phyloP scores from a whole-genome alignment of 768 basidiomycete species.

The Galerina sulciceps region DNA sequence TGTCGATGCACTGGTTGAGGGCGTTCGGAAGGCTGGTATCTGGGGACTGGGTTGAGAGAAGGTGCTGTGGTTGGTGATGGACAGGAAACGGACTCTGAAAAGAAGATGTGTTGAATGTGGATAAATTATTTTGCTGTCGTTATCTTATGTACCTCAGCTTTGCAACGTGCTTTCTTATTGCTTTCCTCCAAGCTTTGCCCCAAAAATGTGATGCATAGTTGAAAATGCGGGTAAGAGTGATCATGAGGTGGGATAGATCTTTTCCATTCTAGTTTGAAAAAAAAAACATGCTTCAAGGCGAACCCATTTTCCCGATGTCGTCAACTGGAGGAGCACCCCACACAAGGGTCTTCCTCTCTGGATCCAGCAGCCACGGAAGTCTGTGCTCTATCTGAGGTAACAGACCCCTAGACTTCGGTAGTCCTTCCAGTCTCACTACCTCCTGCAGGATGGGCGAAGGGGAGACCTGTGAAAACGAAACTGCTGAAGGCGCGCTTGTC shows the following conservation, averaged over 20 bases:
- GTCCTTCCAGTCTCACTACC: constrained; percentile 4
- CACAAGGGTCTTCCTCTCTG: constrained; percentile 63
- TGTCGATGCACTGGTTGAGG: constrained; percentile 88
- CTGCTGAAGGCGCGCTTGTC: no score
- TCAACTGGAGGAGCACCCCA: constrained; percentile 79
- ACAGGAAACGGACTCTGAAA: neutral
- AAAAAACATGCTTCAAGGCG: no score
- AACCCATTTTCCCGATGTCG: constrained; percentile 51
- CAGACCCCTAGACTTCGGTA: constrained; percentile 9
- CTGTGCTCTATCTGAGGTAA: constrained; percentile 45
- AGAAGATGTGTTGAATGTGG: neutral
- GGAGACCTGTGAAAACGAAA: no score
- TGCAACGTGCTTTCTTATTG: constrained; percentile 11
- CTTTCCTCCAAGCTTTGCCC: neutral
- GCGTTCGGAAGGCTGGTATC: constrained; percentile 83
- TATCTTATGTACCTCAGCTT: neutral
- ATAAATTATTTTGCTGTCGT: constrained; percentile 11
- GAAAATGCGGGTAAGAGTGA: no score
- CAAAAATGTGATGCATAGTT: no score
- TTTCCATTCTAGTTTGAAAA: no score
- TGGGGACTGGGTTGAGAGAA: constrained; percentile 66
- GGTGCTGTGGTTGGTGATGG: neutral
- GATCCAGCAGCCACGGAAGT: constrained; percentile 61
- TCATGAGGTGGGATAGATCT: neutral
- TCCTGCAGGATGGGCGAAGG: constrained; percentile 2